Evolutionary conservation across 805 yeast species (phyloP), one percentile per base, ranked within the genome.

Genomic region (Metschnikowia arizonensis): DNA sequence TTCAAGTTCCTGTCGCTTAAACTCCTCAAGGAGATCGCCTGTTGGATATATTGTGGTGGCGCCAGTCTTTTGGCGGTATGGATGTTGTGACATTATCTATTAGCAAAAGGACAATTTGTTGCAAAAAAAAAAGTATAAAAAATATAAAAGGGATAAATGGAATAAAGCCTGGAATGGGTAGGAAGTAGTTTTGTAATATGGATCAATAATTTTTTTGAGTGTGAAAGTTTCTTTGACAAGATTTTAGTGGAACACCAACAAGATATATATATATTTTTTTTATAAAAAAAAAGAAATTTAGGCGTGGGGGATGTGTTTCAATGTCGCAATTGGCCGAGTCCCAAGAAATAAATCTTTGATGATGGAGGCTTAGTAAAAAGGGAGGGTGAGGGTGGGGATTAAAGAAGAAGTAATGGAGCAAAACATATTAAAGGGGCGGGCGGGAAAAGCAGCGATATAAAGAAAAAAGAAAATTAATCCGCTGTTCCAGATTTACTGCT

Each of bases 1-100:
- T n/a, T n/a, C n/a, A n/a, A n/a, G n/a, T n/a, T 39, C 42, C 23
- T 39, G 42, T 15, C 42, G 42, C 11, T 39, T 28, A 31, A 21
- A 39, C 28, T 39, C 42, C 29, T 39, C 35, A 11, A 24, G 40
- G 11, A 40, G 37, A 34, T 50, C 52, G 31, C 43, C 44, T 25
- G 49, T 42, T 12, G 57, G 57, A 38, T 53, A 53, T 29, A 55
- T 52, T 28, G 55, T 42, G 19, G 54, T 41, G 35, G 49, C 42
- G 18, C 48, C 46, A 15, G 50, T 48, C 33, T 52, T 55, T 33
- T 52, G 58, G 41, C 59, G 50, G 49, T 55, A 55, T 1, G 59
- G 59, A 25, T 55, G 59, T 7, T 45, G 37, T 8, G 53, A 41
- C 54, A 52, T 46, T 14, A 17, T 10, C 11, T 18, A 5, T 12